Base-by-base conservation (phyloP, 768 basidiomycete species). In the Tylopilus plumbeoviolaceoides region DNA sequence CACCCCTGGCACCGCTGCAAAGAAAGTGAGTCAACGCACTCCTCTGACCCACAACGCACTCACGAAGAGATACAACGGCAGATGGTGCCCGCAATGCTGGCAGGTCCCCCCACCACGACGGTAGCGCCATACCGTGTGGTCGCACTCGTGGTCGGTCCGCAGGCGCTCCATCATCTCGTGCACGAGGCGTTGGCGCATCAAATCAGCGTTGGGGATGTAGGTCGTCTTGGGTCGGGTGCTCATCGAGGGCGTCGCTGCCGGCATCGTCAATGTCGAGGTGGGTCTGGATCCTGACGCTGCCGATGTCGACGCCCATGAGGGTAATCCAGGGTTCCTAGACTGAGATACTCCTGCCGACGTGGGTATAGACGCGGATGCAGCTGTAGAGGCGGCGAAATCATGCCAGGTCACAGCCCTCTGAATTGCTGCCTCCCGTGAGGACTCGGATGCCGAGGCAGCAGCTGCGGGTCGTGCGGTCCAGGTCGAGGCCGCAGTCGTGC, bases 61-160 rank as follows among this genome's bases (percentile, higher is more conserved):
- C 55, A 85, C 84, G 60, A 78, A 66, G 39, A 86, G 65, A 64
- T 72, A 85, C 1, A 64, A 14, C 0, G 67, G 73, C 9, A 84
- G 60, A 46, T 67, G 48, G 44, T 63, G 51, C 14, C 67, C 61
- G 54, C 83, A 84, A 50, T 63, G 71, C 47, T 81, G 75, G 47
- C 83, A 84, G 10, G 23, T 45, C 5, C 75, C 78, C 0, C 71
- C 73, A 0, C 80, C 81, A 2, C 61, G 1, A 0, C 73, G 68
- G 36, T 74, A 73, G 23, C 58, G 65, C 82, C 83, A 85, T 0
- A n/a, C 45, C 43, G 66, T 67, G 4, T 74, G 69, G 11, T 54
- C 17, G 51, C 85, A 87, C 3, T 82, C 74, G 59, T 87, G 86
- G 53, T 81, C 75, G 7, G 70, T 65, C 9, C 81, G 66, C 38